phyloP scores from a whole-genome alignment of 2,329 filamentous ascomycete species.

The Metarhizium rileyi region DNA sequence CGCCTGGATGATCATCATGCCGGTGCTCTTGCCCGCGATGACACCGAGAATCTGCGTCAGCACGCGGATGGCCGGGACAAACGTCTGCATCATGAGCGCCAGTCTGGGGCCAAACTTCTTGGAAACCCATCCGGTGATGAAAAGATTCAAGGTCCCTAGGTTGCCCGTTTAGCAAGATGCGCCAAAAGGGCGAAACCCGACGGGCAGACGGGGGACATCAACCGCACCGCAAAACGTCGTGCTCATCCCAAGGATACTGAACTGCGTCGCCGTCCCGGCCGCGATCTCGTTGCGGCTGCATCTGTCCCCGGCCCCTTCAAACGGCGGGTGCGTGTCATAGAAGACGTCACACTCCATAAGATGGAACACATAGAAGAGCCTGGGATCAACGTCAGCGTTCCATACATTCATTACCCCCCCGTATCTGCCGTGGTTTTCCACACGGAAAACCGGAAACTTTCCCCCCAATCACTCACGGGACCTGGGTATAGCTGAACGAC shows the following conservation, averaged over 20 bases:
- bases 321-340: conserved; percentile 48
- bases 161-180: neutral
- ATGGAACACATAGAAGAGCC: conserved; percentile 55
- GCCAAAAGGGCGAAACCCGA: neutral
- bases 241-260: conserved; percentile 55
- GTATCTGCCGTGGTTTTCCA: too few species aligned
- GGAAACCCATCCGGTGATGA: conserved; percentile 57
- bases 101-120: conserved; percentile 55
- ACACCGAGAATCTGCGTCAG: conserved; percentile 56
- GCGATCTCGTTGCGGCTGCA: conserved; percentile 55
- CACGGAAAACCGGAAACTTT: too few species aligned
- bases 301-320: conserved; percentile 36
- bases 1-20: conserved; percentile 59
- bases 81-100: conserved; percentile 52
- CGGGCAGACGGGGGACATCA: neutral
- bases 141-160: conserved; percentile 47
- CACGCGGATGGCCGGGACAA: conserved; percentile 55
- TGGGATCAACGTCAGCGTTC: conserved; percentile 7
- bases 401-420: too few species aligned
- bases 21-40: conserved; percentile 45
- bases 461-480: conserved; percentile 29
- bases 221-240: conserved; percentile 53
- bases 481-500: conserved; percentile 39
- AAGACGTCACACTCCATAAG: conserved; percentile 64
- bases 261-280: conserved; percentile 51